phyloP scores from a whole-genome alignment of 2,329 filamentous ascomycete species.

The Cytospora paraplurivora region DNA sequence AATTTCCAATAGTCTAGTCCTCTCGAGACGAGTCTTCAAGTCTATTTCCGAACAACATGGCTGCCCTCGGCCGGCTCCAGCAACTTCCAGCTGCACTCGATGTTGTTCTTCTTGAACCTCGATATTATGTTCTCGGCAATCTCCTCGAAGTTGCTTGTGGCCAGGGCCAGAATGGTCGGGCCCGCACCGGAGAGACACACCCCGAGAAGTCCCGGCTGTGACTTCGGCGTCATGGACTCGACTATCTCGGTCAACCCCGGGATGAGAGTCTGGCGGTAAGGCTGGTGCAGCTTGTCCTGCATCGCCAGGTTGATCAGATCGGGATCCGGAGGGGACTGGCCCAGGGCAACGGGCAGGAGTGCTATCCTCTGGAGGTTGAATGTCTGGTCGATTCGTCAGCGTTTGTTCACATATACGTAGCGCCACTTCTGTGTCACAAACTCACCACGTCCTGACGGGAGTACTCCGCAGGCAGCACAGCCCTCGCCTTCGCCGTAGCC shows the following conservation, averaged over 20 bases:
- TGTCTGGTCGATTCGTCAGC: constrained; percentile 46
- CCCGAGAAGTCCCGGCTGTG: constrained; percentile 84
- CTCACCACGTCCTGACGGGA: constrained; percentile 78
- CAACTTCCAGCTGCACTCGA: constrained; percentile 83
- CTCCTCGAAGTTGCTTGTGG: constrained; percentile 83
- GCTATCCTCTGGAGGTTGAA: constrained; percentile 97
- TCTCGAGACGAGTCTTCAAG: neutral
- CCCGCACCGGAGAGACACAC: constrained; percentile 95
- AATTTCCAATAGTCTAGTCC: too few relatives aligned
- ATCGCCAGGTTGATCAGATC: constrained; percentile 96
- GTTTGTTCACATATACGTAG: neutral
- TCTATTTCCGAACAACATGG: constrained; percentile 44
- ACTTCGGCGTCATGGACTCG: constrained; percentile 83
- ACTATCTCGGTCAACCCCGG: constrained; percentile 90
- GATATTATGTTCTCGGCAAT: constrained; percentile 81
- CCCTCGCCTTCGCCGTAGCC: constrained; percentile 86
- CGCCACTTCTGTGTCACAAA: constrained; percentile 9
- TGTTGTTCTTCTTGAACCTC: constrained; percentile 71
- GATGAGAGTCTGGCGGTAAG: constrained; percentile 88
- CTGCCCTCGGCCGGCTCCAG: constrained; percentile 83
- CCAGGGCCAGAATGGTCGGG: constrained; percentile 90
- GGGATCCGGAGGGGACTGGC: constrained; percentile 85
- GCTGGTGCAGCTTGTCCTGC: constrained; percentile 98
- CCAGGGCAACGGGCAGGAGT: constrained; percentile 84
- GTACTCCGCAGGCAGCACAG: constrained; percentile 80